Conservation (phyloP, 2,329 filamentous ascomycete genomes). For the Ilyonectria destructans region DNA sequence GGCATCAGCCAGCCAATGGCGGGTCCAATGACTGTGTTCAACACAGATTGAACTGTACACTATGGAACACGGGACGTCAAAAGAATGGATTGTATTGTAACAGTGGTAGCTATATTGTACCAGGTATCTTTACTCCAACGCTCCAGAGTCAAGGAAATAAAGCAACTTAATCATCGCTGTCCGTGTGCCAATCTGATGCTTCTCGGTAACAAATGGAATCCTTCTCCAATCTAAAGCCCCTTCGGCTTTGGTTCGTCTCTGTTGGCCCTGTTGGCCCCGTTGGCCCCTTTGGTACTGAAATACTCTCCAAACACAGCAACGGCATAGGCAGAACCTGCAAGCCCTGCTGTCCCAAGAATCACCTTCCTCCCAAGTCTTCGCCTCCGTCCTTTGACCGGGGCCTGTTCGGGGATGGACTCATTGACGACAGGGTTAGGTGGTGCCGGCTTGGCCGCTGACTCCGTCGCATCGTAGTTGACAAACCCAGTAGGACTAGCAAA, state of each 20-base stretch:
- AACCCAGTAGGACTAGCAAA: conserved; percentile 78
- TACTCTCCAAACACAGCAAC: conserved; percentile 73
- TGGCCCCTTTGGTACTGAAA: conserved; percentile 64
- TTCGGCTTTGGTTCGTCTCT: conserved; percentile 57
- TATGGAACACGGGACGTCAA: not conserved
- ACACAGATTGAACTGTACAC: not conserved
- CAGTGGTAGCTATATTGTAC: conserved; percentile 12
- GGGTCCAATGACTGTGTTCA: too few species aligned
- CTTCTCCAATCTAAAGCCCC: conserved; percentile 47
- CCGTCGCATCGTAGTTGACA: conserved; percentile 71
- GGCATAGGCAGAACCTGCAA: conserved; percentile 71
- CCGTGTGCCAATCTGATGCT: not conserved
- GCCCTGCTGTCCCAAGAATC: conserved; percentile 68
- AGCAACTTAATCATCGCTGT: not conserved
- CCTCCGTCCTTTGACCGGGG: conserved; percentile 52
- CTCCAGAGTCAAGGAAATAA: conserved; percentile 7
- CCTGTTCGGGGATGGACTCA: conserved; percentile 64
- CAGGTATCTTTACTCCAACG: conserved; percentile 19
- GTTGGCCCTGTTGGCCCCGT: conserved; percentile 30
- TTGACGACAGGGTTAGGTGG: conserved; percentile 60
- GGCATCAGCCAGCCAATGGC: too few species aligned
- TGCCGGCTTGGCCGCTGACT: conserved; percentile 49
- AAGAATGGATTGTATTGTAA: conserved; percentile 2
- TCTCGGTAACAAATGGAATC: not conserved
- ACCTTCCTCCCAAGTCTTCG: conserved; percentile 64